Evolutionary conservation across 345 rosid genomes (phyloP).

Genomic region (Gossypium stocksii): DNA sequence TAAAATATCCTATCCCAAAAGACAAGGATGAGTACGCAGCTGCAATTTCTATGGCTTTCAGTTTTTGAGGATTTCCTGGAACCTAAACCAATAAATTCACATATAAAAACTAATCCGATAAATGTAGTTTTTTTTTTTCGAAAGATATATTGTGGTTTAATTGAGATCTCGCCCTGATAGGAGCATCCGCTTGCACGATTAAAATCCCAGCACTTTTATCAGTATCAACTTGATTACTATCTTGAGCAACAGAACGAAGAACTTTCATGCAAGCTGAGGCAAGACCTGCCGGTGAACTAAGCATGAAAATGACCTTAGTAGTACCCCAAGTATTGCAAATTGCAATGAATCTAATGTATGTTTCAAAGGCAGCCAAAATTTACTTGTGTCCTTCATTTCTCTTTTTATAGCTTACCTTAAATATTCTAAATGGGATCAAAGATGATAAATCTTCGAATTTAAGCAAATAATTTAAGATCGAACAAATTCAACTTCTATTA

Average conservation of each 20-base stretch:
- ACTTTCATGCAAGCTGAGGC: constrained; percentile 86
- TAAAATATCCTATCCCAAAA: constrained; percentile 87
- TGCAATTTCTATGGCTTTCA: constrained; percentile 83
- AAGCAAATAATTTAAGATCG: no score
- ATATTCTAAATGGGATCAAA: no score
- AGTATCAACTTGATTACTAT: constrained; percentile 31
- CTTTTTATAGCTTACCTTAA: background rate
- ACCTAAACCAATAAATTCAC: constrained; percentile 32
- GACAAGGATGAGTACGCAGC: constrained; percentile 78
- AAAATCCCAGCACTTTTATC: constrained; percentile 72
- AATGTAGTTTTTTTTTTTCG: no score
- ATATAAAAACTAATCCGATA: background rate
- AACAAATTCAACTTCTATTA: no score
- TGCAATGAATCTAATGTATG: background rate
- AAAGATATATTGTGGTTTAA: background rate
- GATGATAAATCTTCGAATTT: no score
- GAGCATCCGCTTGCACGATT: constrained; percentile 78
- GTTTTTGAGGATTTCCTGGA: constrained; percentile 37
- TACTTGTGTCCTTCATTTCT: background rate
- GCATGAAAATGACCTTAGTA: constrained; percentile 15
- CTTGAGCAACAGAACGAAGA: constrained; percentile 46
- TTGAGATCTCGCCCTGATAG: constrained; percentile 39
- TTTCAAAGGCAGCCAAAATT: background rate
- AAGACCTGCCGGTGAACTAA: constrained; percentile 86
- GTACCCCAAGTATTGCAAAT: background rate